Evolutionary conservation across 1,139 yeast species (phyloP).

Genomic region (Yamadazyma buinensis): DNA sequence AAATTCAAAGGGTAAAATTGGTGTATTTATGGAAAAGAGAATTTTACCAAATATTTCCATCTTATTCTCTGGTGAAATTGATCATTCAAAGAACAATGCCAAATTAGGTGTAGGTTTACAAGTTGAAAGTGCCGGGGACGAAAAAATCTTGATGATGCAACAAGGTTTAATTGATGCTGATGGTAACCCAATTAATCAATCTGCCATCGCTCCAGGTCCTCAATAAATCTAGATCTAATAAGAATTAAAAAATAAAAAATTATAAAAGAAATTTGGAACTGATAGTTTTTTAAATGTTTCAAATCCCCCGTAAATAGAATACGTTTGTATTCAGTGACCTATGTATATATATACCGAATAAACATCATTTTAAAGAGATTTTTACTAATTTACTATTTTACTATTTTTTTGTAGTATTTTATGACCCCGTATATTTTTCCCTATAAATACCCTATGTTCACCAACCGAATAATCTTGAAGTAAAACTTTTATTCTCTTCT

Average conservation of each 20-base stretch:
- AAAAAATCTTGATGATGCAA: constrained; percentile 73
- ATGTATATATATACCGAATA: too few relatives aligned
- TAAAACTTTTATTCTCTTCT: constrained; percentile 15
- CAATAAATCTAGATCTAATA: too few relatives aligned
- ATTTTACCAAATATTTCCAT: constrained; percentile 88
- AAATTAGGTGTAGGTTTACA: constrained; percentile 92
- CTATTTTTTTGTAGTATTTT: too few relatives aligned
- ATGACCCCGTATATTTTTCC: too few relatives aligned
- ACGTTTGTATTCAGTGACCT: too few relatives aligned
- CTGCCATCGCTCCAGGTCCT: constrained; percentile 72
- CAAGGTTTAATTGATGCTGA: constrained; percentile 77
- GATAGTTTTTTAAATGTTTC: too few relatives aligned
- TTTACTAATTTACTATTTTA: too few relatives aligned
- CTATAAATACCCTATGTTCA: too few relatives aligned
- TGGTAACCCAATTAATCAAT: constrained; percentile 80
- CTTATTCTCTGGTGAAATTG: constrained; percentile 86
- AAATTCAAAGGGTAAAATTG: constrained; percentile 87
- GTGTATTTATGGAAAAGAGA: constrained; percentile 89
- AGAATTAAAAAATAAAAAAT: constrained; percentile 6
- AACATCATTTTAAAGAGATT: too few relatives aligned
- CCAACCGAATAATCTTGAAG: constrained; percentile 38
- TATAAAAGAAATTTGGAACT: too few relatives aligned
- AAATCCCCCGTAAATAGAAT: too few relatives aligned
- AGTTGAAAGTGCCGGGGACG: constrained; percentile 92
- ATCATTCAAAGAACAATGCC: constrained; percentile 80